Conservation (phyloP, 306 rosid species). For the Rosa persica region DNA sequence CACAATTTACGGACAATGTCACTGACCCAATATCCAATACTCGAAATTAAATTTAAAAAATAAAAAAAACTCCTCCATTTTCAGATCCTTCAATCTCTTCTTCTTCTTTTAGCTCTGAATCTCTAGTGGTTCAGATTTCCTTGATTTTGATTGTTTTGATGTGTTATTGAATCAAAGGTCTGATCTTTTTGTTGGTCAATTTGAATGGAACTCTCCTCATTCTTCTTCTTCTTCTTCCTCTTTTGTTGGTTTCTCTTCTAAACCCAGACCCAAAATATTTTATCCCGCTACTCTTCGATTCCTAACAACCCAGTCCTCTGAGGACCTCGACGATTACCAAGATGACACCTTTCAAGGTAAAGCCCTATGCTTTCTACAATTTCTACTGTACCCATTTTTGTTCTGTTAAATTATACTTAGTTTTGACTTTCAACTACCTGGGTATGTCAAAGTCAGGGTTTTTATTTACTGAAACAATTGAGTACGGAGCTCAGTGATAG, state of each 20-base stretch:
- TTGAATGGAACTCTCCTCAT: conserved; percentile 25
- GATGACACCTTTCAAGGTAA: conserved; percentile 36
- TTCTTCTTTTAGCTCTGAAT: no score
- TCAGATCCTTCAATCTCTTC: no score
- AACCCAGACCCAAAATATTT: conserved; percentile 17
- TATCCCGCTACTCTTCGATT: conserved; percentile 32
- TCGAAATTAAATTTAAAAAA: no score
- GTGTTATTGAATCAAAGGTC: no score
- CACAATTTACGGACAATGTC: no score
- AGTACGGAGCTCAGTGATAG: background rate
- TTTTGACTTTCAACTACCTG: background rate
- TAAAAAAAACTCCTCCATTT: no score
- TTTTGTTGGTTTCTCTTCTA: conserved; percentile 18
- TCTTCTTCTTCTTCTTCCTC: no score
- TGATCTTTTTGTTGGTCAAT: no score
- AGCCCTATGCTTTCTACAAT: conserved; percentile 17
- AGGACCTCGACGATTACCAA: background rate
- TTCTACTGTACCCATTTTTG: background rate
- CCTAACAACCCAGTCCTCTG: conserved; percentile 32
- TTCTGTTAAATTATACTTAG: no score
- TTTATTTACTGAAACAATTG: background rate
- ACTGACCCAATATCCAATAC: no score
- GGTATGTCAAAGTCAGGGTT: background rate
- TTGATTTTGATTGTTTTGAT: no score
- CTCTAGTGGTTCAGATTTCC: no score